Base-by-base conservation (phyloP, 768 basidiomycete species). In the Coprinopsis cinerea region DNA sequence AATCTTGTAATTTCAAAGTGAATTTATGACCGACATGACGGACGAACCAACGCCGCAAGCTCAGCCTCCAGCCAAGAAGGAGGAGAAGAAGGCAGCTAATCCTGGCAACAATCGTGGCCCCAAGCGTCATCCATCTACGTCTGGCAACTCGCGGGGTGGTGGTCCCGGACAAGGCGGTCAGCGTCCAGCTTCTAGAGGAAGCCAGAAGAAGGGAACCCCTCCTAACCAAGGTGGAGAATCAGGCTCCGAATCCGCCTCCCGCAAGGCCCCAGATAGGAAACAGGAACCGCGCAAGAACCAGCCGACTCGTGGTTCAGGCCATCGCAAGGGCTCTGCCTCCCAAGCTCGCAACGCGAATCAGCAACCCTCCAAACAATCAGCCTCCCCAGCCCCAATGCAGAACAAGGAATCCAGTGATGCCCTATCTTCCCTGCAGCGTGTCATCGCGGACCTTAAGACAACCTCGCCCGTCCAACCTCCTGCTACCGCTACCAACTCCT, bases 361-460 rank as follows among this genome's bases (percentile, higher is more conserved):
- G 57, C 74, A 74, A 52, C 50, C 64, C 51, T 65, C 65, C 51
- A 81, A 72, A 64, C 75, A 76, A 64, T 67, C 75, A 34, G 55
- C 71, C 34, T 71, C 76, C 32, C 77, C 81, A 30, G 74, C 73
- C 32, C 76, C 79, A 52, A 63, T 64, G 39, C 71, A 78, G 54
- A 70, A 67, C 54, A 74, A 73, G 28, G 85, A 89, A 56, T 78
- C 80, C 18, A 89, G 86, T 61, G 85, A 86, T 63, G 89, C 87
- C 15, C 73, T 92, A 51, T 87, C 86, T 53, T 91, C 89, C 24
- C 79, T 97, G 47, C 92, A 97, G 62, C 82, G 90, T 50, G 86
- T 96, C 65, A 97, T 97, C 57, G 88, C 88, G 49, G 93, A 97
- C 66, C 75, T 96, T 55, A 95, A 92, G 76, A 85, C 86, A 15